phyloP scores from a whole-genome alignment of 192 early-diverging fungal species.

The Umbelopsis sp. region DNA sequence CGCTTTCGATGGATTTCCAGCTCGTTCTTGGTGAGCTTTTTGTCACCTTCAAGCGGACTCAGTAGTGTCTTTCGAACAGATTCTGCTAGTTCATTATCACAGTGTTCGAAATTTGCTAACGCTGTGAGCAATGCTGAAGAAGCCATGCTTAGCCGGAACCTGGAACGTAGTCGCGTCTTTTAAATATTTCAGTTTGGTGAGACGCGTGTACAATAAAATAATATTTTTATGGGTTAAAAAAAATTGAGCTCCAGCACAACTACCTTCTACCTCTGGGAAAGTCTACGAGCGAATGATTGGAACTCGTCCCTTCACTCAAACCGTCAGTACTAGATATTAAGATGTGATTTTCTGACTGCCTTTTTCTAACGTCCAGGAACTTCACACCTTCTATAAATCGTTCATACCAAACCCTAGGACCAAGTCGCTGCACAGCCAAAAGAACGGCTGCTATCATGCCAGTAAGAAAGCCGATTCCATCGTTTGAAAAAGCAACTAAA shows the following conservation, averaged over 20 bases:
- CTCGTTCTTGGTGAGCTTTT: conserved; percentile 1
- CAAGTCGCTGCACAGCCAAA: conserved; percentile 30
- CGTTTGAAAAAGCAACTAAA: conserved; percentile 77
- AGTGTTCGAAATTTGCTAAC: background rate
- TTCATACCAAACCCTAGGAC: conserved; percentile 18
- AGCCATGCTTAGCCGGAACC: background rate
- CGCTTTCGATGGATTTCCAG: background rate
- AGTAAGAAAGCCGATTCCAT: conserved; percentile 78
- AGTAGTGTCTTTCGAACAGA: background rate
- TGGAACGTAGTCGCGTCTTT: background rate
- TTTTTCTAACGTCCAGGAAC: background rate
- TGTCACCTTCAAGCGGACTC: background rate
- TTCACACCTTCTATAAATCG: background rate
- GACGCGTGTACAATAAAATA: background rate
- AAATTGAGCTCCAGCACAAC: background rate
- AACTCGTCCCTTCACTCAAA: background rate
- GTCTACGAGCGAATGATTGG: background rate
- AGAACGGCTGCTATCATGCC: conserved; percentile 53
- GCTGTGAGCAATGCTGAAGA: conserved; percentile 11
- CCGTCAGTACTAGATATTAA: background rate
- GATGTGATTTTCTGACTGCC: background rate
- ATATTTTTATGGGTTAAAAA: background rate
- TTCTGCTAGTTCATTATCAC: background rate
- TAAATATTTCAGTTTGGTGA: background rate
- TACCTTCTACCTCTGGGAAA: background rate